Conservation (phyloP, 306 rosid genomes). For the Chamaecrista fasciculata region DNA sequence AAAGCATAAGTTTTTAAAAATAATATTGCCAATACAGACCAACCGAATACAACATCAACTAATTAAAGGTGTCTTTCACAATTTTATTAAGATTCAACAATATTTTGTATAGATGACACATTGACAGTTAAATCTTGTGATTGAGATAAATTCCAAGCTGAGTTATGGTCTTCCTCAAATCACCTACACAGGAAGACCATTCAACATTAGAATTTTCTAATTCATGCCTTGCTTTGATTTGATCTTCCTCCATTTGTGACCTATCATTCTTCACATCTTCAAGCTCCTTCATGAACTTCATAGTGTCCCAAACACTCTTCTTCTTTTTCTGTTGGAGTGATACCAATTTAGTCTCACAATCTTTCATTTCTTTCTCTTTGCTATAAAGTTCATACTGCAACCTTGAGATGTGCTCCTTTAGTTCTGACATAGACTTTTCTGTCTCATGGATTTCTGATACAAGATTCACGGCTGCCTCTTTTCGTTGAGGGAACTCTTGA, state of each 20-base stretch:
- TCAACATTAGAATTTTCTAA: neutral
- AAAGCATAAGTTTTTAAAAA: too few relatives aligned
- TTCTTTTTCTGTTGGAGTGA: neutral
- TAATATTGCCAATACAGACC: too few relatives aligned
- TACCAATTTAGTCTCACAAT: neutral
- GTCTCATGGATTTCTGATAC: neutral
- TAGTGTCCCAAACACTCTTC: neutral
- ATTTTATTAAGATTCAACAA: too few relatives aligned
- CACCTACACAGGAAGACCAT: neutral
- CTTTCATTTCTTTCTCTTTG: neutral
- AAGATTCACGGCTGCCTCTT: neutral
- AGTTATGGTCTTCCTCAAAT: neutral
- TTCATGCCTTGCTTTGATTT: neutral
- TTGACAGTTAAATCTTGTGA: neutral
- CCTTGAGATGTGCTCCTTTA: neutral
- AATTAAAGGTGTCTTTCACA: too few relatives aligned
- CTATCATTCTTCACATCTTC: neutral
- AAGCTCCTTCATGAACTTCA: neutral
- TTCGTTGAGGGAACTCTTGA: too few relatives aligned
- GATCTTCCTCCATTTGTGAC: neutral
- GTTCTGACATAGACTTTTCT: neutral
- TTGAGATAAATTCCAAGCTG: neutral
- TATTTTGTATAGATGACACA: too few relatives aligned
- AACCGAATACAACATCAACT: too few relatives aligned
- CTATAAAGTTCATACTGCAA: neutral